Base-by-base conservation (phyloP, 2,329 filamentous ascomycete genomes). In the Rosellinia necatrix region DNA sequence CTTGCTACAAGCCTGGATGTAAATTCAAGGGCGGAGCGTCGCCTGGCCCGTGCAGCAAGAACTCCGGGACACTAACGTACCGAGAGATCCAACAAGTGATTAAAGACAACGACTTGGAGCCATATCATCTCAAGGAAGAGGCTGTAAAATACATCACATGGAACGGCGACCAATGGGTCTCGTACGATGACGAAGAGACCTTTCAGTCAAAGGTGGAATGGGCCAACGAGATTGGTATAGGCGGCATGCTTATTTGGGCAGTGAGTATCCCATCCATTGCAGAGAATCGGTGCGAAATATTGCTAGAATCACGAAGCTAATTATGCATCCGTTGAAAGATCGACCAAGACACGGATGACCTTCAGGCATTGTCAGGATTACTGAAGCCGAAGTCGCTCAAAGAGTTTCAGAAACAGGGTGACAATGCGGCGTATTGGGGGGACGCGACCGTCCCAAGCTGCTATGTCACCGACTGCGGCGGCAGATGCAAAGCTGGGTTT, bases 201-300 rank as follows among this genome's bases (percentile, higher is more conserved):
- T 64, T 75, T 13, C 60, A 67, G 29, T 25, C 63, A 30, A 76
- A 76, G 59, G 63, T 62, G 1, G 61, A 70, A 3, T 71, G 59
- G 29, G 73, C 72, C 1, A 71, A 72, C 38, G 27, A 62, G 0
- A 42, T 60, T 0, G 70, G 75, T 10, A 56, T 77, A 0, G 62
- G 64, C 8, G 70, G 70, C 24, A 52, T 64, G 3, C 54, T 75
- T 38, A 70, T 74, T 21, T 75, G 71, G 72, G n/a, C n/a, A n/a
- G n/a, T n/a, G n/a, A n/a, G n/a, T n/a, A n/a, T n/a, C n/a, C n/a
- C n/a, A n/a, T n/a, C n/a, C n/a, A n/a, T n/a, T n/a, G n/a, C n/a
- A n/a, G n/a, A n/a, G n/a, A n/a, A n/a, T n/a, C n/a, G n/a, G n/a
- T n/a, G n/a, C n/a, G n/a, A n/a, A n/a, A n/a, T n/a, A n/a, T n/a